A percentile compares a stretch with the other conserved stretches of the same genome.
Conservation (phyloP, 768 basidiomycete genomes). For the Daedaleopsis nitida region DNA sequence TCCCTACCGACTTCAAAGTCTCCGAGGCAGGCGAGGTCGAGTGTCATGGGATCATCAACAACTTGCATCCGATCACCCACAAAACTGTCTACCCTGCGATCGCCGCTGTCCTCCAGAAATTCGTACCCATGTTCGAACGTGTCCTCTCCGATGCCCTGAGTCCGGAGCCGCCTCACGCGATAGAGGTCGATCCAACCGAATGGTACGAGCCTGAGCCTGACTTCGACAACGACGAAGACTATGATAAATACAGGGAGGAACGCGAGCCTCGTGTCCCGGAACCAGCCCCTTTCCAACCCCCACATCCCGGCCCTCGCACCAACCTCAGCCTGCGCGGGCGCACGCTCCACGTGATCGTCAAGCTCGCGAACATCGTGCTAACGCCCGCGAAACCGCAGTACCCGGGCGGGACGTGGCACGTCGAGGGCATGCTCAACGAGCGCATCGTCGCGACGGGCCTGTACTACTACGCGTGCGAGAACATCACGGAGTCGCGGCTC, state of each 20-base stretch:
- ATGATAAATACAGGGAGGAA: neutral
- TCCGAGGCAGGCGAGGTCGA: conserved; percentile 21
- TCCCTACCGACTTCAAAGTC: conserved; percentile 30
- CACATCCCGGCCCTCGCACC: too few relatives aligned
- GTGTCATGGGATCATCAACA: conserved; percentile 30
- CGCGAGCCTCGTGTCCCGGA: neutral
- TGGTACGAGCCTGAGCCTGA: neutral
- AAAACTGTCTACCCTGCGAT: conserved; percentile 20
- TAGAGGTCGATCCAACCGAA: neutral
- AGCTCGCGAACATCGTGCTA: too few relatives aligned
- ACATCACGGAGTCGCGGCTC: too few relatives aligned
- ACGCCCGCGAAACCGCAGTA: too few relatives aligned
- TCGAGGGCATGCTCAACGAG: too few relatives aligned
- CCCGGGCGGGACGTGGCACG: too few relatives aligned
- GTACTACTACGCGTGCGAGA: too few relatives aligned
- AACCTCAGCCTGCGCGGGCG: too few relatives aligned
- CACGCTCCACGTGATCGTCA: too few relatives aligned
- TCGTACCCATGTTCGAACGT: conserved; percentile 29
- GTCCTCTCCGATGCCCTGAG: conserved; percentile 20
- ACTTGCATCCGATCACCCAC: conserved; percentile 26
- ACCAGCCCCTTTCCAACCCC: neutral
- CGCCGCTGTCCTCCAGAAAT: conserved; percentile 12
- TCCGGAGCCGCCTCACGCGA: neutral
- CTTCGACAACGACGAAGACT: neutral
- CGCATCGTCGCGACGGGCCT: too few relatives aligned